These are phyloP conservation scores for Debaryomycetaceae sp. DNA, from an alignment of 1,139 yeast species.

Conservation along the genomic window DNA sequence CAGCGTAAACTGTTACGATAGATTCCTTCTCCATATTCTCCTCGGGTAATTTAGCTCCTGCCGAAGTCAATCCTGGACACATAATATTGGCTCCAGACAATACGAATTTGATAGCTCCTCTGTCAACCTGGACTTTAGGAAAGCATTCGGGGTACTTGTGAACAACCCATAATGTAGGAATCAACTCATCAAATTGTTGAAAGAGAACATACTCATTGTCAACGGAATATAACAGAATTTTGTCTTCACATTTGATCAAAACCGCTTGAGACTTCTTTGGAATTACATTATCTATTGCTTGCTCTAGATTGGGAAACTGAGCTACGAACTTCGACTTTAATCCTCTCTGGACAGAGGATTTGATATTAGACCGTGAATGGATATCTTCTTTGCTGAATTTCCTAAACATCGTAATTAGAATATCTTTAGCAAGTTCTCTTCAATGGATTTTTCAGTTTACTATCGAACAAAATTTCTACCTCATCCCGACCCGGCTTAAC, in stretches of 20 bases:
- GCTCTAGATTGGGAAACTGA: constrained; percentile 71
- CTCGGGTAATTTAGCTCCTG: constrained; percentile 85
- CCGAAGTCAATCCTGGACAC: constrained; percentile 96
- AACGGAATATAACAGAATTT: constrained; percentile 72
- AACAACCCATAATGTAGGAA: constrained; percentile 74
- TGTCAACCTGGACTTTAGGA: constrained; percentile 86
- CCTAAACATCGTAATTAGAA: constrained; percentile 39
- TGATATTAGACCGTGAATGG: constrained; percentile 86
- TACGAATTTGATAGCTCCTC: constrained; percentile 95
- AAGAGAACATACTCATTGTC: constrained; percentile 74
- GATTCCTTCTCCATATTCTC: constrained; percentile 60
- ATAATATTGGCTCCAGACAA: constrained; percentile 92
- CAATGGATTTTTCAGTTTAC: background rate
- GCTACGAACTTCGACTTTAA: constrained; percentile 68
- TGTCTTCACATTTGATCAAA: constrained; percentile 84
- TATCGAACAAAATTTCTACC: background rate
- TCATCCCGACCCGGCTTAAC: background rate
- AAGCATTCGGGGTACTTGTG: constrained; percentile 81
- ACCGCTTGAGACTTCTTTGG: constrained; percentile 91
- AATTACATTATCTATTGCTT: constrained; percentile 72
- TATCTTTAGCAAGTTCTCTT: background rate
- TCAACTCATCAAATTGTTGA: constrained; percentile 81
- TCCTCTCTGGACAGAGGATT: constrained; percentile 88
- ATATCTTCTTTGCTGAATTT: constrained; percentile 85
- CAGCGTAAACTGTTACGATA: constrained; percentile 82